These are phyloP conservation scores for Trifolium pratense DNA, from an alignment of 306 rosid genomes.

Conservation along the genomic window DNA sequence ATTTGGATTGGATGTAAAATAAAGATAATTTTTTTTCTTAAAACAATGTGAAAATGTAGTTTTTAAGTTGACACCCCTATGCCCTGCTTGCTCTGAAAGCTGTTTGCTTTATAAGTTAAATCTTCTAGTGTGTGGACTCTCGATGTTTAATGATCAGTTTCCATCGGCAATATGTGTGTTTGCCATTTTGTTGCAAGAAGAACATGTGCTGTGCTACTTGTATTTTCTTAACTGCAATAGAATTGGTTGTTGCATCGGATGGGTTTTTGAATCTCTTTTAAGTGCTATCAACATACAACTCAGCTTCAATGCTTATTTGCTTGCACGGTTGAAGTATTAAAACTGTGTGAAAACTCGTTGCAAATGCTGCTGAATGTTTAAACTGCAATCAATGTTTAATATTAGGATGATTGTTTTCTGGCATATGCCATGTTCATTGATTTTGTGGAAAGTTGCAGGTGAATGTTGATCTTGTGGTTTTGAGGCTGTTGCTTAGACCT, in stretches of 20 bases:
- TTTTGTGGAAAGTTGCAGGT: not conserved
- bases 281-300: not conserved
- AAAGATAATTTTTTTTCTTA: too few relatives aligned
- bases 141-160: not conserved
- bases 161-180: not conserved
- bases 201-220: not conserved
- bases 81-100: not conserved
- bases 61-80: too few relatives aligned
- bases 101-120: conserved; percentile 1
- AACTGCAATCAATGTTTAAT: not conserved
- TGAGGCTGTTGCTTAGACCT: not conserved
- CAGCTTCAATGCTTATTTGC: not conserved
- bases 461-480: not conserved
- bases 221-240: not conserved
- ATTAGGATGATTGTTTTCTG: not conserved
- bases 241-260: not conserved
- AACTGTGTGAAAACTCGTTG: not conserved
- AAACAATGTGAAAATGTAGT: too few relatives aligned
- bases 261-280: not conserved
- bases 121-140: not conserved
- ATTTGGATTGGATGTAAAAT: too few relatives aligned
- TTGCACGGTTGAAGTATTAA: not conserved
- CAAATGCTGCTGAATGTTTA: not conserved
- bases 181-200: not conserved
- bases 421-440: not conserved